Conservation (phyloP, 2,329 filamentous ascomycete species). For the Shiraia bambusicola region DNA sequence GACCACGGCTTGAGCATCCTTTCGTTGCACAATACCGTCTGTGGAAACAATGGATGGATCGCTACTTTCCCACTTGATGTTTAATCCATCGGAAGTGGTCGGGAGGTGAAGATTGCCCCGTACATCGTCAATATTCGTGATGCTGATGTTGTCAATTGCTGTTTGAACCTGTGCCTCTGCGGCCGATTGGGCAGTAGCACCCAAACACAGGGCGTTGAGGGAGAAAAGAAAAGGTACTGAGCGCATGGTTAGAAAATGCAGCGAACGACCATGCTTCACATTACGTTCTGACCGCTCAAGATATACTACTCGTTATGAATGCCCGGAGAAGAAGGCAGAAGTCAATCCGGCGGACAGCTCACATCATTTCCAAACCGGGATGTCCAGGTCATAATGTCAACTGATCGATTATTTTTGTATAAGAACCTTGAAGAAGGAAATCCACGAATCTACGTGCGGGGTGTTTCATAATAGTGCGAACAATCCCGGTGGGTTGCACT, state of each 20-base stretch:
- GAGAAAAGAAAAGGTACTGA: conserved; percentile 4
- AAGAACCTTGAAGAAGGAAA: background rate
- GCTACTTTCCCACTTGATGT: conserved; percentile 44
- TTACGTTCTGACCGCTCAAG: background rate
- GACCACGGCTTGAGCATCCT: conserved; percentile 28
- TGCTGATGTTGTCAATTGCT: conserved; percentile 16
- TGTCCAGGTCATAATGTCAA: background rate
- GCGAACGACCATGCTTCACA: background rate
- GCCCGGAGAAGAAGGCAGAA: background rate
- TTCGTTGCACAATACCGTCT: conserved; percentile 44
- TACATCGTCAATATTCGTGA: conserved; percentile 42
- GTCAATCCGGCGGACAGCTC: background rate
- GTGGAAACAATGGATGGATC: conserved; percentile 37
- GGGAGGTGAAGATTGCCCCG: conserved; percentile 46
- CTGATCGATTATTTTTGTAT: background rate
- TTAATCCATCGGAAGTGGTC: conserved; percentile 26
- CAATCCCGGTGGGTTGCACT: background rate
- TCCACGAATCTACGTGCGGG: conserved; percentile 5
- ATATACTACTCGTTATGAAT: background rate
- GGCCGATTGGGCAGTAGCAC: conserved; percentile 1
- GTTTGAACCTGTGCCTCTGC: conserved; percentile 8
- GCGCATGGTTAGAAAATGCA: conserved; percentile 9
- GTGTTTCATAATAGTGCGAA: background rate
- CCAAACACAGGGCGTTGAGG: conserved; percentile 8
- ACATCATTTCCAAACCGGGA: background rate